A percentile compares a stretch with the other conserved stretches of the same genome.
phyloP scores from a whole-genome alignment of 108 stramenopile genomes.

The Cyclotella atomus region DNA sequence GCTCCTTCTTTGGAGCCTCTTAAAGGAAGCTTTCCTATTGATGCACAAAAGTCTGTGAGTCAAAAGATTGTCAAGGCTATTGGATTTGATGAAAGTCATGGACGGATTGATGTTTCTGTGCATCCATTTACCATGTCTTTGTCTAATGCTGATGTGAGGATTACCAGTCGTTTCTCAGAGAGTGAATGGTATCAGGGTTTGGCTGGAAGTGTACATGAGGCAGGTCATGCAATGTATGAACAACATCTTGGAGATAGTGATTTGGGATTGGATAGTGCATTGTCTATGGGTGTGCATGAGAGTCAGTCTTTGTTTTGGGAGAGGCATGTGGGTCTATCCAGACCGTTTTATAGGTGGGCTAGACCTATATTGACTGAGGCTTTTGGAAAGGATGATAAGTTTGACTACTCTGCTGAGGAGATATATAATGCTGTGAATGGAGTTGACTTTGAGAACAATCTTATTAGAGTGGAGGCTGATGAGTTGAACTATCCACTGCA shows the following conservation, averaged over 20 bases:
- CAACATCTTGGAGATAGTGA: constrained; percentile 64
- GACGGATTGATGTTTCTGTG: constrained; percentile 86
- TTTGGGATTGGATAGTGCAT: constrained; percentile 60
- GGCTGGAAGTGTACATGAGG: constrained; percentile 89
- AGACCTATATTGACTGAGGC: constrained; percentile 62
- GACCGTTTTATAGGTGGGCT: constrained; percentile 76
- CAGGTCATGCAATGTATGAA: constrained; percentile 94
- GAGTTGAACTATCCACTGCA: constrained; percentile 94
- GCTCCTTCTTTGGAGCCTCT: constrained; percentile 46
- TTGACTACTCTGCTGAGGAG: constrained; percentile 58
- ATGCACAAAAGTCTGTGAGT: constrained; percentile 63
- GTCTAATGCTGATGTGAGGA: constrained; percentile 80
- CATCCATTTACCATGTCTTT: constrained; percentile 92
- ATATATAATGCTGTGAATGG: constrained; percentile 84
- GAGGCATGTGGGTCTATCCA: constrained; percentile 79
- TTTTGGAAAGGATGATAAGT: constrained; percentile 46
- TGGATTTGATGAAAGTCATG: constrained; percentile 73
- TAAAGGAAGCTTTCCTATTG: constrained; percentile 52
- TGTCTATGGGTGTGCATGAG: constrained; percentile 93
- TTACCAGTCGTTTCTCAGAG: constrained; percentile 83
- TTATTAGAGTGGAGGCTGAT: constrained; percentile 93
- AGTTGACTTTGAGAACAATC: constrained; percentile 53
- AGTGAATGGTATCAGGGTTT: constrained; percentile 89
- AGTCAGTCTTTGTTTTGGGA: constrained; percentile 92
- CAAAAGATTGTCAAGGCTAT: constrained; percentile 65